Conservation (phyloP, 345 rosid genomes). For the Murraya paniculata region DNA sequence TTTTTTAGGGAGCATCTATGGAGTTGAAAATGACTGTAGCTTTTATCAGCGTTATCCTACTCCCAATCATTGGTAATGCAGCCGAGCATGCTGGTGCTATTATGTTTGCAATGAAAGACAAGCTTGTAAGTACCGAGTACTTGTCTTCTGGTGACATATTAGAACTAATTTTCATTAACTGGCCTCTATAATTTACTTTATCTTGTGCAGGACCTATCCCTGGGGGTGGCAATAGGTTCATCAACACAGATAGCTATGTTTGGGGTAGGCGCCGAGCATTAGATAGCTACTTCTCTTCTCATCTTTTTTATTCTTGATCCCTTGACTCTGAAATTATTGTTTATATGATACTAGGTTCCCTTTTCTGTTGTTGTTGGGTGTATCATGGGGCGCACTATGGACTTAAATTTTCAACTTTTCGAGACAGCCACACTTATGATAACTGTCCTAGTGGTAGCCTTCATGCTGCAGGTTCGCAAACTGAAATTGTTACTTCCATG, state of each 20-base stretch:
- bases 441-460: conserved; percentile 76
- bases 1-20: conserved; percentile 47
- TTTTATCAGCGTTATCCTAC: conserved; percentile 49
- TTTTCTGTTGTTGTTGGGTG: conserved; percentile 76
- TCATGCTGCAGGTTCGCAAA: conserved; percentile 66
- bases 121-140: conserved; percentile 48
- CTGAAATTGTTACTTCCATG: background rate
- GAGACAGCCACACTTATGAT: conserved; percentile 84
- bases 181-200: background rate
- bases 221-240: conserved; percentile 58
- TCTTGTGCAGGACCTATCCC: conserved; percentile 37
- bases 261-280: conserved; percentile 25
- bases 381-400: conserved; percentile 79
- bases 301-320: background rate
- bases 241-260: conserved; percentile 58
- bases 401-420: conserved; percentile 77
- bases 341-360: conserved; percentile 56
- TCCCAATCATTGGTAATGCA: conserved; percentile 57
- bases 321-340: background rate
- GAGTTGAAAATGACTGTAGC: conserved; percentile 40
- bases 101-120: conserved; percentile 56
- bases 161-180: background rate
- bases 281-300: background rate
- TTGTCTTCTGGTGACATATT: background rate
- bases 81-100: conserved; percentile 57